Base-by-base conservation (phyloP, 768 basidiomycete genomes). In the Dentipellis sp. region DNA sequence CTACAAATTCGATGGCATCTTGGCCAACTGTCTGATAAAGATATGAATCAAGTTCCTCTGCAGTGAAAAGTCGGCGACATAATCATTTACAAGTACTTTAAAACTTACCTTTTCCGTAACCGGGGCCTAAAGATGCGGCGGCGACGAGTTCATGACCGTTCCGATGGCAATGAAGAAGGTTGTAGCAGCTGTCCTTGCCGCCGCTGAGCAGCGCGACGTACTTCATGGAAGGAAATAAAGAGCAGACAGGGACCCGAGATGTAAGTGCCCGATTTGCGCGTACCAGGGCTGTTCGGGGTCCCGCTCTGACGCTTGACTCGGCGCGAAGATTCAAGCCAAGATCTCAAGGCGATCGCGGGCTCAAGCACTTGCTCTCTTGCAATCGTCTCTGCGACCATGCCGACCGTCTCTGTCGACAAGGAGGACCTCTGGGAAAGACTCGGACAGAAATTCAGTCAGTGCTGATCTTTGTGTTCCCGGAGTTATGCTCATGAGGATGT, bases 21-120 rank as follows among this genome's bases (percentile, higher is more conserved):
- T 97, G 94, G 1, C 94, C 97, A 23, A 99, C 94, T n/a, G 95
- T 97, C 69, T 99, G 97, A 70, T 97, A 99, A 69, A 99, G 77
- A 73, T 93, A 98, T 21, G 94, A 97, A 70, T 99, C 94, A 65
- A 98, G 82, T 75, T 99, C 97, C 76, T 98, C 97, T 97, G 69
- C n/a, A 46, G 59, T 54, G 56, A 61, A 57, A 62, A 61, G 56
- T 49, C 52, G 58, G 57, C 62, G 62, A 53, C 62, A 56, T 37
- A 6, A 21, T 50, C 62, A 65, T 53, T 46, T 52, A 63, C 54
- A 54, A 55, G 16, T 16, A n/a, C 56, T 57, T 45, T 48, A 14
- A 21, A 22, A 57, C 21, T 65, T 63, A 94, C 95, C 94, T 82
- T 86, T 88, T 63, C 92, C 94, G 56, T 77, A 72, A 59, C 78